phyloP scores from a whole-genome alignment of 495 filamentous ascomycete species.

The Daldinia decipiens region DNA sequence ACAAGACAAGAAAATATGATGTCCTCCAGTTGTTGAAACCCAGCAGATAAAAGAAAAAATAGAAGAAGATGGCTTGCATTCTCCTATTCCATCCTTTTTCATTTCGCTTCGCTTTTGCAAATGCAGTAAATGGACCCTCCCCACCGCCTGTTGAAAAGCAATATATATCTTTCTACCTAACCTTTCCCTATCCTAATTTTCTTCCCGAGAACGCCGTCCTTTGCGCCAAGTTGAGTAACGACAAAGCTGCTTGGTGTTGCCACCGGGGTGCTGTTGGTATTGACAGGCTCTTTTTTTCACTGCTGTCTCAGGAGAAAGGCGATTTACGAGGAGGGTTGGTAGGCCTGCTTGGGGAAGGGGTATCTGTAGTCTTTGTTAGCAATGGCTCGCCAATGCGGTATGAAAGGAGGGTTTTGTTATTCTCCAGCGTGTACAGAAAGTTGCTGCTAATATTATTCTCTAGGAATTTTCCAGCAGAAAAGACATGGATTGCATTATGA shows the following conservation, averaged over 20 bases:
- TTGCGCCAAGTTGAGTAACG: constrained; percentile 53
- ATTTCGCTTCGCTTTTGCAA: constrained; percentile 11
- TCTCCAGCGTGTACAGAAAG: too few relatives aligned
- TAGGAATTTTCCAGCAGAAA: too few relatives aligned
- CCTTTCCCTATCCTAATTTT: constrained; percentile 17
- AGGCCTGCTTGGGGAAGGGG: constrained; percentile 85
- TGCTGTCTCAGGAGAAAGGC: constrained; percentile 9
- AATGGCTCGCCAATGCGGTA: background rate
- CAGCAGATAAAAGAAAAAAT: constrained; percentile 22
- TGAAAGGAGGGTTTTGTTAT: background rate
- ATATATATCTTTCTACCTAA: constrained; percentile 15
- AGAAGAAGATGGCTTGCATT: background rate
- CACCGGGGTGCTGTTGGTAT: constrained; percentile 15
- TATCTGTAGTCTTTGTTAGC: constrained; percentile 60
- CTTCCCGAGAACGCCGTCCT: constrained; percentile 45
- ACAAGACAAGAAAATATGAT: constrained; percentile 7
- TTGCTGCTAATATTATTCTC: too few relatives aligned
- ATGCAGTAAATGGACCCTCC: constrained; percentile 5
- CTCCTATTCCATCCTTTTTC: background rate
- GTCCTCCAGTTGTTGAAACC: constrained; percentile 50
- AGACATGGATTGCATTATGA: too few relatives aligned
- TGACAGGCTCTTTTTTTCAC: background rate
- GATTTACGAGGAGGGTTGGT: constrained; percentile 59
- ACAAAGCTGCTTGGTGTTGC: constrained; percentile 43
- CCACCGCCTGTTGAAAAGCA: constrained; percentile 16